A percentile compares a stretch with the other conserved stretches of the same genome.
Evolutionary conservation across 768 basidiomycete genomes (phyloP).

Genomic region (Crucibulum laeve): DNA sequence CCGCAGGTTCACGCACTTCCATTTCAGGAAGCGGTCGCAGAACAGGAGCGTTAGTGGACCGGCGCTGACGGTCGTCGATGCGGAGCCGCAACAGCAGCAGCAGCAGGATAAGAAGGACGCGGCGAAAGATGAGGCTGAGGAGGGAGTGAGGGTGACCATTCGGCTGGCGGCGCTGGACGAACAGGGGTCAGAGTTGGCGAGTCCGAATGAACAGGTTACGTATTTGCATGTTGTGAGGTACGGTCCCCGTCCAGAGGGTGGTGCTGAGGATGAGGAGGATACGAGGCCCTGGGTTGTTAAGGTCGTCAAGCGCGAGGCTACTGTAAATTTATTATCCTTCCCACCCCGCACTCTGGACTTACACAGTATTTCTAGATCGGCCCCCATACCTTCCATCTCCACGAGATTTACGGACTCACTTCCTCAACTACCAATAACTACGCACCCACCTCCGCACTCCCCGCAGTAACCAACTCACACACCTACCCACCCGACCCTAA

Average conservation of each 20-base stretch:
- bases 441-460: slow-evolving; percentile 22
- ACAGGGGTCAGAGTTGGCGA: slow-evolving; percentile 59
- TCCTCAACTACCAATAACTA: slow-evolving; percentile 39
- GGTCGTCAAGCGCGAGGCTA: slow-evolving; percentile 89
- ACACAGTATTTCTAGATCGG: slow-evolving; percentile 59
- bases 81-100: slow-evolving; percentile 36
- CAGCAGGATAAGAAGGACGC: slow-evolving; percentile 35
- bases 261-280: slow-evolving; percentile 46
- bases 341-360: slow-evolving; percentile 2
- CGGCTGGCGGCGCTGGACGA: slow-evolving; percentile 79
- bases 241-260: slow-evolving; percentile 34
- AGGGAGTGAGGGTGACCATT: slow-evolving; percentile 77
- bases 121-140: slow-evolving; percentile 40
- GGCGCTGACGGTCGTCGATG: slow-evolving; percentile 75
- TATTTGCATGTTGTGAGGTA: slow-evolving; percentile 83
- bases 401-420: slow-evolving; percentile 91
- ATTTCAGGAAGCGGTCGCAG: slow-evolving; percentile 56
- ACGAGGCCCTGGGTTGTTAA: slow-evolving; percentile 85
- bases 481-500: slow-evolving; percentile 29
- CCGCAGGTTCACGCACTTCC: slow-evolving; percentile 64
- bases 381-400: slow-evolving; percentile 88
- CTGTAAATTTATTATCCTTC: slow-evolving; percentile 34
- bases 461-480: slow-evolving; percentile 28
- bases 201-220: slow-evolving; percentile 82
- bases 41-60: slow-evolving; percentile 64